Base-by-base conservation (phyloP, 495 filamentous ascomycete genomes). In the Emericellopsis terricola region DNA sequence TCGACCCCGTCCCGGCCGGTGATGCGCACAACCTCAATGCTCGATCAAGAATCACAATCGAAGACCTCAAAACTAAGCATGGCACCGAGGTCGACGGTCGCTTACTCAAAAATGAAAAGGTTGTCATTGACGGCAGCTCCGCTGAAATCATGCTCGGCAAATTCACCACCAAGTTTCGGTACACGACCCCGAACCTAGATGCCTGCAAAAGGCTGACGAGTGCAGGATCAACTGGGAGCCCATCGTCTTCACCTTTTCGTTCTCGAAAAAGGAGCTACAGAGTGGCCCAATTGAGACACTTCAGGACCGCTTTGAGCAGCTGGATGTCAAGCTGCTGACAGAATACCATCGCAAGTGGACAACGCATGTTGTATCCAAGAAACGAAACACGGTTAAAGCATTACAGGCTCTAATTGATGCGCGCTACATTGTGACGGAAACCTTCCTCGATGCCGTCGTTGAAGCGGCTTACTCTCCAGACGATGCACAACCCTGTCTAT, bases 401-500 rank as follows among this genome's bases (percentile, higher is more conserved):
- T 55, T 96, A 3, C 84, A 92, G 46, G 87, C 81, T n/a, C 61
- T 97, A 15, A 73, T 94, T 32, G 78, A 86, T 41, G 84, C 68
- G 9, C 78, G 66, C 59, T 73, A 73, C 41, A 77, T 96, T 31
- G 86, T 94, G 9, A 71, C 75, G 7, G 68, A 81, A 29, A 65
- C 65, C 3, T 97, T 76, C 40, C 59, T 86, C 28, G 35, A 41
- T 26, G 70, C 81, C 37, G 70, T 82, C 7, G 56, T 84, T 3
- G 60, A 78, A 29, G 79, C 77, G 33, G 81, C 78, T n/a, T 60
- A 71, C 2, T 19, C 42, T 2, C 59, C 69, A 2, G 57, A 65
- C 17, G 61, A 65, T 19, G 62, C 67, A 17, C 62, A 60, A 1
- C 46, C 68, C 1, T 79, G 74, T 8, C 65, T 62, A 3, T 55